Base-by-base conservation (phyloP, 169 alveolate genomes). In the Babesia gibsoni region DNA sequence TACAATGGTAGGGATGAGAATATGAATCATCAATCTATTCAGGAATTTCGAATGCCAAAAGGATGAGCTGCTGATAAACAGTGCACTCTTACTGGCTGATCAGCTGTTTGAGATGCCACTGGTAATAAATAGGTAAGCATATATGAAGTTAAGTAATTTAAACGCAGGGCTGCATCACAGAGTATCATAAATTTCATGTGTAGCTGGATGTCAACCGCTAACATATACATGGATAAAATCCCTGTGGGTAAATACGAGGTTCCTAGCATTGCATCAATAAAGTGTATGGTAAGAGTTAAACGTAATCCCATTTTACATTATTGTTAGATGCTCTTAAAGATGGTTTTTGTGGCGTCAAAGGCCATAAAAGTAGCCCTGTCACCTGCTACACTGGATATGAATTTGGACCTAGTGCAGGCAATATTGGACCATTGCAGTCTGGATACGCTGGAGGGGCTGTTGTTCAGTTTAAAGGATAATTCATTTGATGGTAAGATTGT, bases 311-410 rank as follows among this genome's bases (percentile, higher is more conserved):
- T 3, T n/a, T 27, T 39, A 37, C 29, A 33, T 14, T 14, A n/a
- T 9, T 29, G 25, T 5, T 29, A 59, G 72, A 61, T 41, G 48
- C 56, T 61, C 33, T 18, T 61, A 22, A 20, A 61, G 35, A 61
- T 61, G 72, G 52, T 61, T 4, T 22, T 48, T 4, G 72, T 48
- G 29, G 72, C n/a, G 46, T 10, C 46, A 22, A 61, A 45, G 23
- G 27, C 46, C 2, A 39, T 61, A 5, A 61, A 61, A 48, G 72
- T 50, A 4, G 72, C 53, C 0, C 72, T 61, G 14, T 61, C 72
- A 1, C 72, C 72, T 23, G 59, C 10, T 27, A 43, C 72, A 41
- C 10, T 61, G 58, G 72, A 42, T 50, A 61, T 20, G 23, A 61
- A 61, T 45, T 1, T 61, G 56, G 23, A n/a, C 59, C 56, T 61